Conservation (phyloP, 164 flowering plant genomes). For the Aristolochia contorta region DNA sequence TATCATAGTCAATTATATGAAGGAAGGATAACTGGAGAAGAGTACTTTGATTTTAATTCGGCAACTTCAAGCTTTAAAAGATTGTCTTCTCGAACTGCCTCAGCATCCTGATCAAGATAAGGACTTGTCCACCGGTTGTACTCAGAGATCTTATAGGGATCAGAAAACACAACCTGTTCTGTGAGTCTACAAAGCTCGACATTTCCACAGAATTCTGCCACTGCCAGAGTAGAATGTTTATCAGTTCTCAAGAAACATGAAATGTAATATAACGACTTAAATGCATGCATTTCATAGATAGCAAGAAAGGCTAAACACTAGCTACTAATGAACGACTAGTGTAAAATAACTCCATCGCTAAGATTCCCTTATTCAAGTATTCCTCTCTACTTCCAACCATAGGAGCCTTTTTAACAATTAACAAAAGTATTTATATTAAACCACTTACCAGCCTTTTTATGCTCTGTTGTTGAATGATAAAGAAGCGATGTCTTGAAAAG, state of each 20-base stretch:
- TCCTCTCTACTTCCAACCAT: too few species aligned
- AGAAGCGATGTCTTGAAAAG: constrained; percentile 79
- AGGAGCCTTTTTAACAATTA: neutral
- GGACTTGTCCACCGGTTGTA: constrained; percentile 82
- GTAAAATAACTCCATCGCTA: too few species aligned
- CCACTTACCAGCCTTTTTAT: constrained; percentile 58
- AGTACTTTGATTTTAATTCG: constrained; percentile 74
- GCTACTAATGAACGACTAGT: too few species aligned
- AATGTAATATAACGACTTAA: neutral
- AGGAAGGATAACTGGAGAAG: neutral
- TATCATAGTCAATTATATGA: too few species aligned
- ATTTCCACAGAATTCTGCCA: constrained; percentile 89
- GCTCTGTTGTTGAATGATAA: constrained; percentile 66
- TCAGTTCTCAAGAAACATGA: neutral
- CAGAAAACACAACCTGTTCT: constrained; percentile 93
- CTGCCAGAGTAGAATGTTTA: constrained; percentile 31
- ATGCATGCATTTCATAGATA: neutral
- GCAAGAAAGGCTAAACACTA: too few species aligned
- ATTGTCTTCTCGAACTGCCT: constrained; percentile 70
- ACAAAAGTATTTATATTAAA: neutral
- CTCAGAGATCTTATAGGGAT: constrained; percentile 77
- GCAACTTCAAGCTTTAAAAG: constrained; percentile 80
- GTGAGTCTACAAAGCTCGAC: constrained; percentile 91
- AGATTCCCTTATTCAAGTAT: too few species aligned
- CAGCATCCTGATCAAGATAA: constrained; percentile 74